These are phyloP conservation scores for Nakaseomyces uthaithaninus DNA, from an alignment of 1,139 yeast species.

Conservation along the genomic window DNA sequence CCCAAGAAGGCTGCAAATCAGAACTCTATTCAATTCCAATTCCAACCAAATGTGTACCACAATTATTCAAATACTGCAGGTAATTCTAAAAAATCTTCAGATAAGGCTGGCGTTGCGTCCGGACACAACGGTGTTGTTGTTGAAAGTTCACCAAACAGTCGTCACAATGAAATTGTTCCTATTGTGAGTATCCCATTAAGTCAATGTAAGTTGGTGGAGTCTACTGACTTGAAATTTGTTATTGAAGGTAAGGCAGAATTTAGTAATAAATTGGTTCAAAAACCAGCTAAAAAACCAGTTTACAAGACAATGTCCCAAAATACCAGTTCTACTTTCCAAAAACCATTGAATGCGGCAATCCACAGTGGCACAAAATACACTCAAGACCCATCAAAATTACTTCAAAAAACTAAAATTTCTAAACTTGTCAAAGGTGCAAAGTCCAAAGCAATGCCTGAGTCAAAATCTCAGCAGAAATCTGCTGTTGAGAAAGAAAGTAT, in stretches of 20 bases:
- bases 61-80: background rate
- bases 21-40: conserved; percentile 10
- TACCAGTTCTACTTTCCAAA: background rate
- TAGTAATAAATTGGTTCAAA: background rate
- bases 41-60: conserved; percentile 8
- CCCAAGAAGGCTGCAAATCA: conserved; percentile 11
- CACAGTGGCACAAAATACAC: conserved; percentile 6
- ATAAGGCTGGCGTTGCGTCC: background rate
- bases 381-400: conserved; percentile 13
- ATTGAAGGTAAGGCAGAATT: conserved; percentile 23
- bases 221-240: conserved; percentile 31
- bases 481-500: conserved; percentile 11
- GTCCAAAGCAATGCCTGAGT: conserved; percentile 7
- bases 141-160: background rate
- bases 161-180: conserved; percentile 27
- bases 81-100: conserved; percentile 16
- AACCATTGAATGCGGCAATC: background rate
- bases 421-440: conserved; percentile 12
- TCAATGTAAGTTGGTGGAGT: conserved; percentile 35
- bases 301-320: background rate
- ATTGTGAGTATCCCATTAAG: conserved; percentile 37
- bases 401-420: conserved; percentile 2
- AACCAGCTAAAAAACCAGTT: background rate
- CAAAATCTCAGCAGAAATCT: conserved; percentile 4
- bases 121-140: conserved; percentile 5